Percentiles rank a stretch among this genome's conserved stretches.
phyloP scores from a whole-genome alignment of 495 filamentous ascomycete genomes.

The Hypoxylon rickii region DNA sequence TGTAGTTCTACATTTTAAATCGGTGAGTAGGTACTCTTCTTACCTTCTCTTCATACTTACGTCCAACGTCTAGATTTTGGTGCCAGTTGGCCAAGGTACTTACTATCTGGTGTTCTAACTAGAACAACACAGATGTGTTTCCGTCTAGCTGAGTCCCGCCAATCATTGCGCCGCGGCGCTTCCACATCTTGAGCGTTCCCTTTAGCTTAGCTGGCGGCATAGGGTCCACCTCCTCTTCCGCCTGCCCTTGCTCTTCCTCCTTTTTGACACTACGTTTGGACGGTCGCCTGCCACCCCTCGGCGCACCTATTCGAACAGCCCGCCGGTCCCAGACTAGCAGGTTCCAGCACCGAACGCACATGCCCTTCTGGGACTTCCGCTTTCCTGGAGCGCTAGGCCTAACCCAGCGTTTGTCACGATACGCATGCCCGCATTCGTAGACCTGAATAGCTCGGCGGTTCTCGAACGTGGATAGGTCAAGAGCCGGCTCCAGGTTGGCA shows the following conservation, averaged over 20 bases:
- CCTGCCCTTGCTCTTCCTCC: not conserved
- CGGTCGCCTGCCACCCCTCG: not conserved
- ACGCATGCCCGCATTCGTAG: slow-evolving; percentile 22
- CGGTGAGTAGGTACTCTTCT: too few relatives aligned
- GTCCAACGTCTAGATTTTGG: too few relatives aligned
- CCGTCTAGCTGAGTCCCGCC: too few relatives aligned
- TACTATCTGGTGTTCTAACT: too few relatives aligned
- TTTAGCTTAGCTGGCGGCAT: too few relatives aligned
- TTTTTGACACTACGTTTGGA: not conserved
- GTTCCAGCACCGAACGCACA: slow-evolving; percentile 16
- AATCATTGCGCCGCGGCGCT: too few relatives aligned
- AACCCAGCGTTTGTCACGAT: not conserved
- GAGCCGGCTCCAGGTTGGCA: slow-evolving; percentile 5
- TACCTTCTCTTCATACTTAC: too few relatives aligned
- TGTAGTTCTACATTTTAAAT: too few relatives aligned
- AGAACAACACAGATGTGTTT: too few relatives aligned
- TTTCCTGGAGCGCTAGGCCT: not conserved
- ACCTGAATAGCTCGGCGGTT: not conserved
- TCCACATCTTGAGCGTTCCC: too few relatives aligned
- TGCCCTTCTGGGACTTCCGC: not conserved
- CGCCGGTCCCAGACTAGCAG: slow-evolving; percentile 13
- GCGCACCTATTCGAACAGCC: slow-evolving; percentile 10
- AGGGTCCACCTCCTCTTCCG: not conserved
- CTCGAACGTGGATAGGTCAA: not conserved
- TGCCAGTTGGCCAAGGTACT: too few relatives aligned